Evolutionary conservation across 2,329 filamentous ascomycete genomes (phyloP), one percentile per base, ranked within the genome.

Genomic region (Mariannaea sp.): DNA sequence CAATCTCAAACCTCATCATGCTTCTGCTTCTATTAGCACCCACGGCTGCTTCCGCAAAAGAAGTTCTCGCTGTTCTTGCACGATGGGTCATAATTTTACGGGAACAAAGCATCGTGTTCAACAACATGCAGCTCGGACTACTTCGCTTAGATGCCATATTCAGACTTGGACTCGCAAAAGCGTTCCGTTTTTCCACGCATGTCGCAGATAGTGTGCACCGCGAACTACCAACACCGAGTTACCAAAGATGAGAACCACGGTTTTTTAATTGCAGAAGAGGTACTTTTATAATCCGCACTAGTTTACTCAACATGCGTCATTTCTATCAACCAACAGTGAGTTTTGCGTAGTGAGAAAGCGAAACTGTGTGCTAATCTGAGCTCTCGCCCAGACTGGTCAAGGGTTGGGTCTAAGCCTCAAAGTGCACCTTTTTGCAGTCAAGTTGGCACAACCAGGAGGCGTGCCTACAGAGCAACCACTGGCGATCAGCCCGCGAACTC

Each of bases 1-100:
- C 40, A 7, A 29, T 43, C 8, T 43, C 40, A 30, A 43, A 43
- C 24, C 17, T 43, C 7, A 43, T 43, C n/a, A 29, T 43, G 24
- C 24, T 43, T 8, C 17, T 43, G 27, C 24, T 43, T 7, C 7
- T 43, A 4, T 7, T 43, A 4, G 24, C 40, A n/a, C 40, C 40
- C 4, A 43, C 6, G 3, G 22, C 40, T 3, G 6, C 6, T 4
- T 43, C 24, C 5, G 40, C 40, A 22, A 43, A 43, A 43, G 24
- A 43, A 22, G 24, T 20, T 10, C 24, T 43, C 13, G 22, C 22
- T 7, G n/a, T 20, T 6, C 13, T 43, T 4, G 24, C 40, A 7
- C 6, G 24, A 29, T 43, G 40, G 40, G 40, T 43, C 14, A 43
- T 43, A 4, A n/a, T 32, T 6, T 17, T 43, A n/a, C 4, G 40